These are phyloP conservation scores for Salvia miltiorrhiza DNA, from an alignment of 257 asterid species.

Conservation along the genomic window DNA sequence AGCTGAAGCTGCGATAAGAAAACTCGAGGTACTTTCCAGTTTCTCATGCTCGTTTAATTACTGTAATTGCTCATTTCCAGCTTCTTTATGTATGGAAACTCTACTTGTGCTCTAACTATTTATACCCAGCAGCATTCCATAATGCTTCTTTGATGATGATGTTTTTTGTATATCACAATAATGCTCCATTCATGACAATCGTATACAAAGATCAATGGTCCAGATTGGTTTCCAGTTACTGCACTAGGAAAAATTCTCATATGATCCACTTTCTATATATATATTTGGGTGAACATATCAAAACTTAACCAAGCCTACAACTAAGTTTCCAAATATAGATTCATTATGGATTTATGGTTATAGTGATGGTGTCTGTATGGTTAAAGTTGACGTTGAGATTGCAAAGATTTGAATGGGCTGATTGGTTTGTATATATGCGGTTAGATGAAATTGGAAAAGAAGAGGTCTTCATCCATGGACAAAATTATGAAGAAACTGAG, in stretches of 20 bases:
- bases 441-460: constrained; percentile 95
- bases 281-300: not conserved
- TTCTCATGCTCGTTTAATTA: not conserved
- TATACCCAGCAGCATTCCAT: not conserved
- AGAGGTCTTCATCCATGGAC: constrained; percentile 93
- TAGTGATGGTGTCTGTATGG: not conserved
- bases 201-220: too few relatives aligned
- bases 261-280: too few relatives aligned
- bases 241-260: too few relatives aligned
- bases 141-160: too few relatives aligned
- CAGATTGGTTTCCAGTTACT: too few relatives aligned
- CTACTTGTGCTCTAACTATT: not conserved
- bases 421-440: constrained; percentile 17
- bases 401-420: not conserved
- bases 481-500: constrained; percentile 82
- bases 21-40: constrained; percentile 53
- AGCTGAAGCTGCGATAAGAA: constrained; percentile 75
- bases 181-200: too few relatives aligned
- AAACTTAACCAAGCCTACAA: not conserved
- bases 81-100: not conserved
- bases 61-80: not conserved
- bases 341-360: not conserved
- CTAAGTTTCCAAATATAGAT: not conserved
- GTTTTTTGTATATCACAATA: too few relatives aligned
- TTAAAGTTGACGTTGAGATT: not conserved